A percentile compares a stretch with the other conserved stretches of the same genome.
Evolutionary conservation across 495 filamentous ascomycete genomes (phyloP).

Genomic region (Tuber aestivum): DNA sequence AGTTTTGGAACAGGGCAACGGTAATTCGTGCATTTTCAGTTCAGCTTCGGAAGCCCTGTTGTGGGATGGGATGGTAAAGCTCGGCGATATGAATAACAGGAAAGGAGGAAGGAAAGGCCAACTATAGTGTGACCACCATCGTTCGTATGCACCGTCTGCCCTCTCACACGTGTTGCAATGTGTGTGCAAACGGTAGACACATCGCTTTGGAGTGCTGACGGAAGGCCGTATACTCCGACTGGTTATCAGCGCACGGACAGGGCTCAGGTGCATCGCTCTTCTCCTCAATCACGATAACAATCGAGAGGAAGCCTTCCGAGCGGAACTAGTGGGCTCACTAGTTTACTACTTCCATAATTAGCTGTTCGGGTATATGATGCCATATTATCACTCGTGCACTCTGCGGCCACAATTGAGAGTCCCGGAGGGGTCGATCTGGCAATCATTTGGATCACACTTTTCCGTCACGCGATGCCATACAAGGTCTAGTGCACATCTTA

Average conservation of each 20-base stretch:
- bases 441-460: slow-evolving; percentile 1
- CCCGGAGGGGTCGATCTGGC: background rate
- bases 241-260: background rate
- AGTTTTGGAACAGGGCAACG: background rate
- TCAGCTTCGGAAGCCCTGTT: background rate
- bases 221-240: background rate
- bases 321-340: background rate
- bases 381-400: background rate
- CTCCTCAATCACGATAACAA: background rate
- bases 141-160: background rate
- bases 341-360: background rate
- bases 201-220: background rate
- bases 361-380: background rate
- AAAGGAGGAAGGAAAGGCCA: background rate
- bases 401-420: background rate
- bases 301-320: background rate
- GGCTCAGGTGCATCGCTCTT: background rate
- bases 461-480: background rate
- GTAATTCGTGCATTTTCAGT: background rate
- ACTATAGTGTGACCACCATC: background rate
- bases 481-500: background rate
- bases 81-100: background rate
- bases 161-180: background rate
- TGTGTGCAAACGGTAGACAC: background rate
- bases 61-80: background rate